Conservation (phyloP, 2,329 filamentous ascomycete species). For the Trichoderma sp. region DNA sequence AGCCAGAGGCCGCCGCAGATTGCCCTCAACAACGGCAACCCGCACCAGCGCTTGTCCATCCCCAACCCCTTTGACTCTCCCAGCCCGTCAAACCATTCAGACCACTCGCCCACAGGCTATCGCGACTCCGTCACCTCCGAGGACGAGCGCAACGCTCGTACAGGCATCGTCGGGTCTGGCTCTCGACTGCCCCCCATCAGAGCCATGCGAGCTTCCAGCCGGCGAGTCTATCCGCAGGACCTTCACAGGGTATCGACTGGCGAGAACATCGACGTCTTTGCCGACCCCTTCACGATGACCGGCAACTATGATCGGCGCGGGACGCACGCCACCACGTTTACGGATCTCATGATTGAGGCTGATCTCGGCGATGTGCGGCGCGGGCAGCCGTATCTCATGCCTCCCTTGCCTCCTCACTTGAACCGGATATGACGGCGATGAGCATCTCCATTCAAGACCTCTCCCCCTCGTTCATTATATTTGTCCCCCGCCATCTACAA, state of each 20-base stretch:
- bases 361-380: slow-evolving; percentile 47
- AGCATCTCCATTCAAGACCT: not conserved
- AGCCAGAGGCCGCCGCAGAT: slow-evolving; percentile 27
- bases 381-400: slow-evolving; percentile 48
- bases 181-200: slow-evolving; percentile 44
- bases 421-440: slow-evolving; percentile 35
- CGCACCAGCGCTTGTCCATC: slow-evolving; percentile 38
- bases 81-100: slow-evolving; percentile 31
- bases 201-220: slow-evolving; percentile 42
- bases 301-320: slow-evolving; percentile 31
- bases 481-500: not conserved
- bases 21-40: not conserved
- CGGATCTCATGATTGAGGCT: slow-evolving; percentile 56
- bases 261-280: slow-evolving; percentile 57
- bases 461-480: not conserved
- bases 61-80: slow-evolving; percentile 44
- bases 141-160: slow-evolving; percentile 36
- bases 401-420: slow-evolving; percentile 36
- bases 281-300: slow-evolving; percentile 50
- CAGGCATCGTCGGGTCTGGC: slow-evolving; percentile 34
- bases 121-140: slow-evolving; percentile 33
- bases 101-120: slow-evolving; percentile 30
- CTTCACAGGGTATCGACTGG: slow-evolving; percentile 49
- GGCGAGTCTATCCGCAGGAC: slow-evolving; percentile 39
- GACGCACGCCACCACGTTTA: slow-evolving; percentile 52